These are phyloP conservation scores for Fusarium sp. DNA, from an alignment of 2,329 filamentous ascomycete genomes.

Conservation along the genomic window DNA sequence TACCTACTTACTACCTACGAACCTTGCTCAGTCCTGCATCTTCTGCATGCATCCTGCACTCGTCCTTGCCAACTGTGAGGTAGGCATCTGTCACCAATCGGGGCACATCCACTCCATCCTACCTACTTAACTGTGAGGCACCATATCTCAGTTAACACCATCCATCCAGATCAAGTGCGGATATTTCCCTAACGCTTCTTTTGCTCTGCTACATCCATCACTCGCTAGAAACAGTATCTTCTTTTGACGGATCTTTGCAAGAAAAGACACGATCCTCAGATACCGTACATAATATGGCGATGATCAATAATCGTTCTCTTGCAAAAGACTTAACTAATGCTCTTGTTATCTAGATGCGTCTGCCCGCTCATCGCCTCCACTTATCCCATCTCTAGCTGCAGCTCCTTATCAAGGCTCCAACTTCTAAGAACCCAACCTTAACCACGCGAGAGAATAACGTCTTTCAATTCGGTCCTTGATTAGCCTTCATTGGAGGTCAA, in stretches of 20 bases:
- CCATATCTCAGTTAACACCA: constrained; percentile 2
- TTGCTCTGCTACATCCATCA: neutral
- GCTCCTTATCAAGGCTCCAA: constrained; percentile 8
- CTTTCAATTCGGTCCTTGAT: constrained; percentile 20
- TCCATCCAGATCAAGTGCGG: neutral
- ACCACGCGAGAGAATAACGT: constrained; percentile 32
- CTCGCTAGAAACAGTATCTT: neutral
- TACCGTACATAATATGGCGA: neutral
- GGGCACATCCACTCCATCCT: constrained; percentile 19
- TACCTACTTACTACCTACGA: no score
- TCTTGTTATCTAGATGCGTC: neutral
- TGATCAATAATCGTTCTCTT: constrained; percentile 20
- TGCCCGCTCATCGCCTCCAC: constrained; percentile 18
- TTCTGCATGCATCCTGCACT: neutral
- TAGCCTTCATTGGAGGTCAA: neutral
- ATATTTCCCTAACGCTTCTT: neutral
- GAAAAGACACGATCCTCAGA: neutral
- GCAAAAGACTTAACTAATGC: constrained; percentile 2
- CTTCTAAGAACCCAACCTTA: neutral
- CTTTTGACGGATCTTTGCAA: neutral
- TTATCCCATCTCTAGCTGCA: constrained; percentile 18
- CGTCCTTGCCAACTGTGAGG: neutral
- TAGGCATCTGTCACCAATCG: constrained; percentile 15
- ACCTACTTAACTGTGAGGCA: neutral
- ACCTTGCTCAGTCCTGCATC: neutral